A percentile compares a stretch with the other conserved stretches of the same genome.
Conservation (phyloP, 176 grass and related monocot genomes). For the Aechmea fasciata region DNA sequence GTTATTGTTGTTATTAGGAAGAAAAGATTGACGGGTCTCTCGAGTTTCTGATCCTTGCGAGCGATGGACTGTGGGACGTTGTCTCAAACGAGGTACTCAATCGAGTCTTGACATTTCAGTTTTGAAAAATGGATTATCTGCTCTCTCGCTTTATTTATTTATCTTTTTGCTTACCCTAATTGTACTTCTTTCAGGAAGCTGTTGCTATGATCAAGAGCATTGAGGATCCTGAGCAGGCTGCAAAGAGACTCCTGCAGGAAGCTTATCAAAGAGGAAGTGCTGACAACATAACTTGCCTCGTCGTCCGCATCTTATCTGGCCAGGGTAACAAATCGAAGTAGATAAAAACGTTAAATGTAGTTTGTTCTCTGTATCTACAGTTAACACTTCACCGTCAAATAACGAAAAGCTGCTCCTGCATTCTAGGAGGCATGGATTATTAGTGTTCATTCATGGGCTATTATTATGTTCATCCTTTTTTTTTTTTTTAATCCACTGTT, state of each 20-base stretch:
- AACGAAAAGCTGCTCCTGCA: neutral
- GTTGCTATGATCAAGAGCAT: constrained; percentile 74
- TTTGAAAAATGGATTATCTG: neutral
- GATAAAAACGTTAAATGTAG: neutral
- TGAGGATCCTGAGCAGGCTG: constrained; percentile 53
- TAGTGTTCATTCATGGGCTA: too few species aligned
- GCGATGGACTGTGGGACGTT: constrained; percentile 85
- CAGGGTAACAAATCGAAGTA: neutral
- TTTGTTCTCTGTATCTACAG: neutral
- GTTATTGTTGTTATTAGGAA: constrained; percentile 34
- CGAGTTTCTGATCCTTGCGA: constrained; percentile 86
- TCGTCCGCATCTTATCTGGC: constrained; percentile 53
- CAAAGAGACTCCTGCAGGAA: constrained; percentile 57
- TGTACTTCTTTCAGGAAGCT: constrained; percentile 37
- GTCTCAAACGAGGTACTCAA: constrained; percentile 59
- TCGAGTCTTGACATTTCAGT: neutral
- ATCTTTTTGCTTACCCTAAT: neutral
- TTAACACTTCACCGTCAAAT: neutral
- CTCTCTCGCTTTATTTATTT: neutral
- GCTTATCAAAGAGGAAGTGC: constrained; percentile 57
- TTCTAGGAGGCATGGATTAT: too few species aligned
- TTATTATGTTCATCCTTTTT: neutral
- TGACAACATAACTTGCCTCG: constrained; percentile 71
- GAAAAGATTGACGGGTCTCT: constrained; percentile 66
- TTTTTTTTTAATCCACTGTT: neutral